phyloP scores from a whole-genome alignment of 192 early-diverging fungal species.

The Linnemannia zychae region DNA sequence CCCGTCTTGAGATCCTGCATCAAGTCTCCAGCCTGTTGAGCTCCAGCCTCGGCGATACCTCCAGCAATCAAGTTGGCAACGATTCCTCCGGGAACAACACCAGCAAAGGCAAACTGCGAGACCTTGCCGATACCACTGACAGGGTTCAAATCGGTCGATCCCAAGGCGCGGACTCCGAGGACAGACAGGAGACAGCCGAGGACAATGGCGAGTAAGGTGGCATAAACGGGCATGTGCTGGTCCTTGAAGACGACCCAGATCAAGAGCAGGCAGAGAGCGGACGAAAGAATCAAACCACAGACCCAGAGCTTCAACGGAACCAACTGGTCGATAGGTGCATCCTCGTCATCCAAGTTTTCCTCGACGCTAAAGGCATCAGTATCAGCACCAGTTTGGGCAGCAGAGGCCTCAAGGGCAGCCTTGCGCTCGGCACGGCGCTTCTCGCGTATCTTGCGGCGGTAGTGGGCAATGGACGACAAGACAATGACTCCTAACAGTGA shows the following conservation, averaged over 20 bases:
- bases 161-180: conserved; percentile 83
- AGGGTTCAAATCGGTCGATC: conserved; percentile 89
- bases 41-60: conserved; percentile 81
- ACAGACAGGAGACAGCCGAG: conserved; percentile 84
- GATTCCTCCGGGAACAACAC: conserved; percentile 77
- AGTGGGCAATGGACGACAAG: conserved; percentile 58
- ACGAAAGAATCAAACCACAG: conserved; percentile 73
- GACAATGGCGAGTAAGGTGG: conserved; percentile 78
- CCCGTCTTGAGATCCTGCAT: conserved; percentile 93
- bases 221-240: conserved; percentile 70
- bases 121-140: conserved; percentile 89
- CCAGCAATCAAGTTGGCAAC: conserved; percentile 85
- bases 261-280: conserved; percentile 71
- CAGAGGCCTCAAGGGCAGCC: conserved; percentile 31
- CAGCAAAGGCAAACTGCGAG: conserved; percentile 87
- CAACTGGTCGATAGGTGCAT: conserved; percentile 67
- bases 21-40: conserved; percentile 62
- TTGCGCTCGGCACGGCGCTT: conserved; percentile 30
- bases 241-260: conserved; percentile 73
- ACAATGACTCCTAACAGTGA: conserved; percentile 69
- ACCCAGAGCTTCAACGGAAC: conserved; percentile 74
- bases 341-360: conserved; percentile 46
- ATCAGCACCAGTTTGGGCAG: conserved; percentile 26
- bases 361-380: conserved; percentile 28
- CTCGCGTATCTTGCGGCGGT: conserved; percentile 33